Base-by-base conservation (phyloP, 495 filamentous ascomycete species). In the Penicillium daleae region DNA sequence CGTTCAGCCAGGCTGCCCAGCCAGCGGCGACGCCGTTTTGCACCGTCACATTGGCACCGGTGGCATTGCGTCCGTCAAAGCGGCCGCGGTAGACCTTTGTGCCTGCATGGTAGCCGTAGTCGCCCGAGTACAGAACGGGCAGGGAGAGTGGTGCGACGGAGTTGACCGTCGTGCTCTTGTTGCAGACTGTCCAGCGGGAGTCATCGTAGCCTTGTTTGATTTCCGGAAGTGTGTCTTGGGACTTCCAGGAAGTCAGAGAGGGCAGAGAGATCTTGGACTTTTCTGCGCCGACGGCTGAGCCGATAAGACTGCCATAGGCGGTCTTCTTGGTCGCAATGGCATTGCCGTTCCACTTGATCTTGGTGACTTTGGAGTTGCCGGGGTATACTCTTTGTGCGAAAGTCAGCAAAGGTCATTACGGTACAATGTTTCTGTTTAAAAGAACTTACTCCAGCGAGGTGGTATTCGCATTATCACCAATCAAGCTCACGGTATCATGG, bases 21-120 rank as follows among this genome's bases (percentile, higher is more conserved):
- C 83, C 88, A 46, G 79, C 85, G 0, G 80, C 86, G n/a, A 62
- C 76, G 21, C 90, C 90, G 42, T 89, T 89, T 68, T 85, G 80
- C 0, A 86, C 86, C 1, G 70, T 79, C 1, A 71, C 59, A 59
- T 92, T 89, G n/a, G 76, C 71, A 1, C 89, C 86, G 0, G 74
- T 86, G 5, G 89, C 85, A 15, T 72, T 82, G 0, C 40, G 32
- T 3, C 66, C 70, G 31, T 72, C 56, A 71, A 93, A 93, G 58
- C 85, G 81, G n/a, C 89, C 90, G 3, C 90, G 82, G 72, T 85
- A 93, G 33, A 93, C 62, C 6, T 89, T 77, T 6, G 78, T 80
- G 10, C 90, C 90, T 0, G 83, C 79, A 57, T 90, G 80, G 69
- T 84, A 93, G n/a, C 89, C 88, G 64, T 93, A 92, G 69, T 93